Base-by-base conservation (phyloP, 2,329 filamentous ascomycete genomes). In the Knoxdaviesia proteae region DNA sequence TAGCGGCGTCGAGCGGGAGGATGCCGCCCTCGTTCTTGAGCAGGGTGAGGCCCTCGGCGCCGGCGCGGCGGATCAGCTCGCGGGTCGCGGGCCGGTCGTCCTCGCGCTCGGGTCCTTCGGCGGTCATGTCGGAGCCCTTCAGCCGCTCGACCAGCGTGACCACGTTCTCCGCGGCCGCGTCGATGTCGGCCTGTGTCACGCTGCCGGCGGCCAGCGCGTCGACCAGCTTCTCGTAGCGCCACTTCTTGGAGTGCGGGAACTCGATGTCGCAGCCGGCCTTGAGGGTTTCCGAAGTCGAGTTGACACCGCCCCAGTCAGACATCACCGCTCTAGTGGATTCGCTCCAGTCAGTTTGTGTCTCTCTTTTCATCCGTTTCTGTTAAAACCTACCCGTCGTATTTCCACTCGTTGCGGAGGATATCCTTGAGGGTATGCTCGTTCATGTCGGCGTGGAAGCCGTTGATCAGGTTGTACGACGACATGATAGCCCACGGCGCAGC, bases 401-500 rank as follows among this genome's bases (percentile, higher is more conserved):
- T 58, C 73, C 72, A 77, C 52, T 77, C 73, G 32, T 67, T 68
- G 29, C 72, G 62, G 30, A 77, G 59, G 20, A 77, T 71, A 30
- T 69, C 61, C 46, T 63, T 67, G n/a, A 77, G 56, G 0, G 65
- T 67, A 44, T 68, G 61, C 9, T 54, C 57, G 48, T 75, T 70
- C 63, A 71, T 67, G 47, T 72, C 70, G 20, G 69, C 67, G 49
- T 77, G 72, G 5, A 69, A 56, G 5, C 76, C 75, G 52, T 80
- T 80, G 49, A 80, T 58, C 32, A 77, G 60, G 49, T 80, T 80
- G 51, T 80, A 81, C 2, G 74, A 74, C 5, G 71, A 69, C 77
- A 81, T 81, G 38, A 80, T 56, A 5, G 74, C 74, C 74, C 75
- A 78, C 3, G 77, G 75, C 44, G 78, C 74, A 9, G 76, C 72